Evolutionary conservation across 306 rosid species (phyloP), one percentile per base, ranked within the genome.

Genomic region (Vicia villosa): DNA sequence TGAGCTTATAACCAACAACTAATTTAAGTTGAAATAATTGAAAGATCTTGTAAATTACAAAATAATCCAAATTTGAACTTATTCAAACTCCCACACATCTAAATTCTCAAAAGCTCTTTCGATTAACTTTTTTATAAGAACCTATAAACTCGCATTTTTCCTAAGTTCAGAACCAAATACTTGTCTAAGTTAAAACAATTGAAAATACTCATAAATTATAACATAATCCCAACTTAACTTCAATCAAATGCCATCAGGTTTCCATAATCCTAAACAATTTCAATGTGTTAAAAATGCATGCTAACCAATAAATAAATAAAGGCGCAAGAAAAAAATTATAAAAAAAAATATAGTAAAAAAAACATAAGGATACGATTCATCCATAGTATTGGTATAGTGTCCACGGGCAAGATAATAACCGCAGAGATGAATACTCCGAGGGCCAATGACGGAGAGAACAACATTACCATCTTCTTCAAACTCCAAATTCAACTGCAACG

Each of bases 381-480:
- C 84, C 30, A 70, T 45, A 14, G 55, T 3, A 73, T 52, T 56
- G 73, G 26, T 1, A 34, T 32, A 72, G 14, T 38, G 79, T n/a
- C 63, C 16, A 47, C 67, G 47, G 13, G 81, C 68, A 5, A 89
- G 64, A 79, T 82, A 88, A 52, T 82, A 85, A 37, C 98, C 97
- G 24, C 91, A 87, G n/a, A 93, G 85, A 69, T 88, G 96, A 77
- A 93, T 80, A 61, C 96, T 88, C 65, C 90, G 87, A 69, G 91
- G 94, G 24, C 98, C 97, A 69, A 93, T 32, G n/a, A 87, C 97
- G 0, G 96, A 90, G 83, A 93, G 87, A 68, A 90, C n/a, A 45
- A 93, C 96, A 7, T 90, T 80, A 41, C 80, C 86, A 65, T 72
- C 76, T 85, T 93, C 98, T 52, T 93, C 89, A 20, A 90, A 77